These are phyloP conservation scores for Entrophospora sp. DNA, from an alignment of 192 early-diverging fungal genomes.

Conservation along the genomic window DNA sequence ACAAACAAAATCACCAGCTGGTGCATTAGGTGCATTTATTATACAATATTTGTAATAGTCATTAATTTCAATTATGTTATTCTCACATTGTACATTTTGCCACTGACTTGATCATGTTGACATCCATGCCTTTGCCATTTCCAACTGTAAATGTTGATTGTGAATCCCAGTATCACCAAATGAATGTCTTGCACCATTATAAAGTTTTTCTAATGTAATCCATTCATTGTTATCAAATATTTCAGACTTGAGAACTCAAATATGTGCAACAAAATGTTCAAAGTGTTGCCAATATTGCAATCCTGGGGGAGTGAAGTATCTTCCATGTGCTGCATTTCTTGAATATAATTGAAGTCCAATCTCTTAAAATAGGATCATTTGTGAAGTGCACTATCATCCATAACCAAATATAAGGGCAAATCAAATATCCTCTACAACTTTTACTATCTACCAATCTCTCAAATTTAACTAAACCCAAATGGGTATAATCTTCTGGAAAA, in stretches of 20 bases:
- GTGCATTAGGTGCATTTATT: slow-evolving; percentile 2
- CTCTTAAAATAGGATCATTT: slow-evolving; percentile 17
- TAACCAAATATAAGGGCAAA: slow-evolving; percentile 28
- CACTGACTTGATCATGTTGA: not conserved
- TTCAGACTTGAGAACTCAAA: slow-evolving; percentile 23
- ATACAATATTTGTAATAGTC: not conserved
- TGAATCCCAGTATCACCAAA: not conserved
- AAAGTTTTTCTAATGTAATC: not conserved
- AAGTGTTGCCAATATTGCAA: slow-evolving; percentile 31
- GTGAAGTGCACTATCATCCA: slow-evolving; percentile 23
- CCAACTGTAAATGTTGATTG: not conserved
- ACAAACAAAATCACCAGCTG: not conserved
- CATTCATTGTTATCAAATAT: not conserved
- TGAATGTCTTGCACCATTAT: not conserved
- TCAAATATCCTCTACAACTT: not conserved
- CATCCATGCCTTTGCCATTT: not conserved
- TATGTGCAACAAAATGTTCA: slow-evolving; percentile 26
- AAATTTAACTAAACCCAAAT: not conserved
- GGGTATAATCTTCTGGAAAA: not conserved
- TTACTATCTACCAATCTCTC: not conserved
- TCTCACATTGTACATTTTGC: not conserved
- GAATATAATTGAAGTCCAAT: too few species aligned
- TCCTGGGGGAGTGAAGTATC: slow-evolving; percentile 22
- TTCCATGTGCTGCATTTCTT: too few species aligned
- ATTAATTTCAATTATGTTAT: not conserved